phyloP scores from a whole-genome alignment of 768 basidiomycete species.

The Tremella mesenterica region DNA sequence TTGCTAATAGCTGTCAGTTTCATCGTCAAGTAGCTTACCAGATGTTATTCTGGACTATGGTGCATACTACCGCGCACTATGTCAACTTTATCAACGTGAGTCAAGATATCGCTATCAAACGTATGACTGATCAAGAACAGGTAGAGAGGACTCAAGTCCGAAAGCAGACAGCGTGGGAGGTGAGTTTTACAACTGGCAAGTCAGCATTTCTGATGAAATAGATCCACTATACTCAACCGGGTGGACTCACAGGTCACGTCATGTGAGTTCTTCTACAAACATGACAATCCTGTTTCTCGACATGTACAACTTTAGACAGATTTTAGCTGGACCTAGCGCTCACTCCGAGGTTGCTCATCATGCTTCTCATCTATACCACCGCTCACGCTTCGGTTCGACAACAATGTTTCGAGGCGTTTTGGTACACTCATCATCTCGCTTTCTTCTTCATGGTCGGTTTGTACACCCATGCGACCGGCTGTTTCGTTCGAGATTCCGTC shows the following conservation, averaged over 20 bases:
- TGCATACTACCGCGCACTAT: constrained; percentile 84
- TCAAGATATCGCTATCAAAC: neutral
- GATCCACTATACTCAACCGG: constrained; percentile 80
- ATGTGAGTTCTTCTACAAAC: constrained; percentile 38
- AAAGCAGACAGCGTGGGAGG: constrained; percentile 60
- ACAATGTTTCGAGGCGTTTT: constrained; percentile 91
- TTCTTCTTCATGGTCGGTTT: constrained; percentile 46
- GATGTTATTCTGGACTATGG: constrained; percentile 67
- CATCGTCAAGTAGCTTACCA: constrained; percentile 91
- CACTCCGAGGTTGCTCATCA: constrained; percentile 68
- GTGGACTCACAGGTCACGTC: constrained; percentile 91
- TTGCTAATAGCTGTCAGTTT: constrained; percentile 25
- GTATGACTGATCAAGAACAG: neutral
- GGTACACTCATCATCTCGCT: constrained; percentile 76
- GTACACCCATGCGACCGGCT: constrained; percentile 71
- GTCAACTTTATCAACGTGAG: constrained; percentile 27
- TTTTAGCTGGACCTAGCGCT: neutral
- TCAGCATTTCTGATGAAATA: no score
- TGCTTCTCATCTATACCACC: constrained; percentile 86
- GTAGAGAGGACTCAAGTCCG: constrained; percentile 54
- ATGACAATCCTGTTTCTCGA: neutral
- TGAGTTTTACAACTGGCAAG: no score
- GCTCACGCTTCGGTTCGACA: constrained; percentile 78
- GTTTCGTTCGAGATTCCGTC: constrained; percentile 82
- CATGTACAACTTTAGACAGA: neutral